Percentiles rank a stretch among this genome's conserved stretches.
These are phyloP conservation scores for Gracilariopsis chorda DNA, from an alignment of 23 red algal genomes.

Conservation along the genomic window DNA sequence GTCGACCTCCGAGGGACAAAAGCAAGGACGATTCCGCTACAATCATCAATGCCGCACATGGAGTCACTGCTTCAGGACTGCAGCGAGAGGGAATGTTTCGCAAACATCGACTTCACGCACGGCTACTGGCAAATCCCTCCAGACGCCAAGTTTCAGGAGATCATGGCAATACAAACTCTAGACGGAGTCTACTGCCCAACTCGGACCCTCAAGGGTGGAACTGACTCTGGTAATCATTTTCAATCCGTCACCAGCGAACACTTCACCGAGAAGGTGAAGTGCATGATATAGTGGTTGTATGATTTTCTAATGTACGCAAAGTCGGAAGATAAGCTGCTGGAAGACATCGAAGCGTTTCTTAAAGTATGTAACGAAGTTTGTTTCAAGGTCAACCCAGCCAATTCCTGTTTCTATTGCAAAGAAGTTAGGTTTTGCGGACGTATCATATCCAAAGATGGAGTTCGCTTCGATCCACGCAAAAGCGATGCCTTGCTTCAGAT, in stretches of 20 bases:
- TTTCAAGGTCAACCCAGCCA: neutral
- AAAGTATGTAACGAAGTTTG: neutral
- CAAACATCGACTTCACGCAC: neutral
- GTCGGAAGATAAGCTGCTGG: neutral
- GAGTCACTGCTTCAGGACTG: neutral
- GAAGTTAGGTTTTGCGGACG: slow-evolving; percentile 30
- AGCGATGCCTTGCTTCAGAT: neutral
- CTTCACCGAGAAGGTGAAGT: neutral
- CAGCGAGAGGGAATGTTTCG: neutral
- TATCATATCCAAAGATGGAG: slow-evolving; percentile 3
- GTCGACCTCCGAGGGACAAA: neutral
- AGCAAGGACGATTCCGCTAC: neutral
- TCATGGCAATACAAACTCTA: slow-evolving; percentile 21
- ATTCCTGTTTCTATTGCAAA: neutral
- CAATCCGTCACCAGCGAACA: neutral
- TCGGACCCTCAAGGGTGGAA: slow-evolving; percentile 20
- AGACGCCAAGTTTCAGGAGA: neutral
- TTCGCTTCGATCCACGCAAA: neutral
- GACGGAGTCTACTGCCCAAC: neutral
- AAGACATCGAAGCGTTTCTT: neutral
- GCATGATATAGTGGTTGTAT: neutral
- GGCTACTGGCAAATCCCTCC: slow-evolving; percentile 24
- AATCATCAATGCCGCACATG: neutral
- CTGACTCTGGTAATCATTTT: slow-evolving; percentile 43
- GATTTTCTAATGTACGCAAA: slow-evolving; percentile 21